Conservation (phyloP, 352 stramenopile species). For the Blastocystis hominis region DNA sequence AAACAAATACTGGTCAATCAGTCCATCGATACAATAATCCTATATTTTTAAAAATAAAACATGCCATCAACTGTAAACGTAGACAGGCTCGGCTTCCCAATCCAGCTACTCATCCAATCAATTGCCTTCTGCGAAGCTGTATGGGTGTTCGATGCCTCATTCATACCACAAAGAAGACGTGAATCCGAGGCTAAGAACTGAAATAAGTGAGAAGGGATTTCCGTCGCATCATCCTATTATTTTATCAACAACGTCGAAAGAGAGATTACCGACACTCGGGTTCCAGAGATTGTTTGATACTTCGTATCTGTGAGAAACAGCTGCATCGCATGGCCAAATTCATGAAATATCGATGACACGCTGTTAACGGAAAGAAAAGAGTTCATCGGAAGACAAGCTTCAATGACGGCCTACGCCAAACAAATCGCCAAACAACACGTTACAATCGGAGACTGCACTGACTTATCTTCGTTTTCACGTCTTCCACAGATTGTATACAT, state of each 20-base stretch:
- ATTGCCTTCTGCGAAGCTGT: neutral
- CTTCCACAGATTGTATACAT: slow-evolving; percentile 38
- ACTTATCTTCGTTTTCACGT: neutral
- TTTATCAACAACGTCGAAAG: neutral
- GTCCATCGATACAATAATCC: neutral
- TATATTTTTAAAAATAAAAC: neutral
- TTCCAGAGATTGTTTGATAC: slow-evolving; percentile 21
- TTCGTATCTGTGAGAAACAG: slow-evolving; percentile 42
- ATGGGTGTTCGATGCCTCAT: neutral
- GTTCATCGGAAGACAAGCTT: neutral
- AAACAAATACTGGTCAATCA: slow-evolving; percentile 23
- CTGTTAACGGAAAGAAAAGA: neutral
- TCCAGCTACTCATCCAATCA: neutral
- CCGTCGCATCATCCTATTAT: neutral
- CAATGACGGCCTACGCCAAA: neutral
- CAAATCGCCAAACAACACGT: neutral
- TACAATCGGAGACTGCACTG: slow-evolving; percentile 2
- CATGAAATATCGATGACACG: slow-evolving; percentile 6
- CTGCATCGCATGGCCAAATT: slow-evolving; percentile 50
- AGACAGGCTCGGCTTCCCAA: neutral
- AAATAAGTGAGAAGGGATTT: slow-evolving; percentile 31
- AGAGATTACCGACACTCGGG: neutral
- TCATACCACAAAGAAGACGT: neutral
- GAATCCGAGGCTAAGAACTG: neutral
- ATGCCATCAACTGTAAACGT: neutral